Evolutionary conservation across 441 rosid genomes (phyloP), one percentile per base, ranked within the genome.

Genomic region (Francoa sonchifolia): DNA sequence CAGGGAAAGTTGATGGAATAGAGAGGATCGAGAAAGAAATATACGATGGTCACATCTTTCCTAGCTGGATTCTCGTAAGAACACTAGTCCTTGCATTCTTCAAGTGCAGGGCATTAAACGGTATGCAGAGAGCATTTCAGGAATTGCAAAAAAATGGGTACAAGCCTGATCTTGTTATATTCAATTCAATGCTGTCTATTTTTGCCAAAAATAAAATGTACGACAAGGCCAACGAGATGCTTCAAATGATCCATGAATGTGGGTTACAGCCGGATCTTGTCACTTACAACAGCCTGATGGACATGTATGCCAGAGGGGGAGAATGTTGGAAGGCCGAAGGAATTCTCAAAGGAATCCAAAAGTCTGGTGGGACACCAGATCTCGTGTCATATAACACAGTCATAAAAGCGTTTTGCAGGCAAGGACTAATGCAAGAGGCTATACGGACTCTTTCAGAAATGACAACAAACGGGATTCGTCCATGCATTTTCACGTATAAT

Each of bases 31-130:
- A 80, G 67, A 61, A 64, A 15, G 79, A 69, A 52, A 82, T 87
- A 28, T 57, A 61, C 8, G 62, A 59, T 8, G 92, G 96, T 7
- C 58, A 39, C 12, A 77, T 87, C 42, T 87, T 67, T 58, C 86
- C 94, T 6, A 87, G 89, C 76, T 82, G 94, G 97, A 74, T 87
- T 69, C 72, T 87, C 35, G 63, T 87, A 60, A 74, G 96, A 65
- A 63, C 94, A n/a, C 77, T 87, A 18, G 47, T 87, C 33, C 83
- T 82, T 32, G 71, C 75, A 50, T 46, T 77, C 64, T 72, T 64
- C 65, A 87, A 66, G 55, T 82, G 94, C 53, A 66, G 92, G 54
- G 44, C 74, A 38, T 57, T 82, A 31, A 19, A 34, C 0, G 94
- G 92, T 14, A 67, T 54, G 73, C 86, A 79, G 60, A 72, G 82